phyloP scores from a whole-genome alignment of 495 filamentous ascomycete genomes.

The Mytilinidion resinicola region DNA sequence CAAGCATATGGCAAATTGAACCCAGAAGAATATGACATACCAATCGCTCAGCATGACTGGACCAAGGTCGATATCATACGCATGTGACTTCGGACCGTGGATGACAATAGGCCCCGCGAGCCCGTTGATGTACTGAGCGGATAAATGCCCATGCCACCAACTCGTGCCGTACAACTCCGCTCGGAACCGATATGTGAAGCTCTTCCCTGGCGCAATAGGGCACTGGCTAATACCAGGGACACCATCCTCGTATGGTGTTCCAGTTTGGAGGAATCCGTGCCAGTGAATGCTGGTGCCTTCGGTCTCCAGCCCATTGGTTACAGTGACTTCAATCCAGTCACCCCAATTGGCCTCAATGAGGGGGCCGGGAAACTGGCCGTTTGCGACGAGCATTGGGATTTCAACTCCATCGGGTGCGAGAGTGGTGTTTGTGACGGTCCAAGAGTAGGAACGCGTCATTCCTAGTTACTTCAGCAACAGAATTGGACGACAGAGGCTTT shows the following conservation, averaged over 20 bases:
- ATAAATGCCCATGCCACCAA: conserved; percentile 50
- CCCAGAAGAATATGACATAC: background rate
- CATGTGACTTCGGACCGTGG: no score
- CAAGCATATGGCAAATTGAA: background rate
- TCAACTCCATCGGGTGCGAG: conserved; percentile 30
- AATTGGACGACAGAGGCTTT: no score
- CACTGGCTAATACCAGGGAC: conserved; percentile 45
- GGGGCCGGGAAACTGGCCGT: conserved; percentile 29
- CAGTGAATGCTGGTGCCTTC: conserved; percentile 2
- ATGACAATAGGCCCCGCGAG: conserved; percentile 50
- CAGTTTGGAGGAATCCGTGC: conserved; percentile 24
- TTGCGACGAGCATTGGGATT: conserved; percentile 20
- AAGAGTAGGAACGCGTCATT: no score
- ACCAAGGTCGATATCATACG: no score
- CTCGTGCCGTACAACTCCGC: conserved; percentile 48
- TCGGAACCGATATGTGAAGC: conserved; percentile 43
- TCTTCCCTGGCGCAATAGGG: conserved; percentile 41
- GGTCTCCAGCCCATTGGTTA: background rate
- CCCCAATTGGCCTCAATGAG: conserved; percentile 32
- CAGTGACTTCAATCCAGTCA: conserved; percentile 9
- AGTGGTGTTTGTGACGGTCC: background rate
- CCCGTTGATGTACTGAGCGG: conserved; percentile 47
- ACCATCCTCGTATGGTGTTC: conserved; percentile 46
- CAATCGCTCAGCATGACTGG: background rate
- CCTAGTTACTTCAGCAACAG: no score